Percentiles rank a stretch among this genome's conserved stretches.
Conservation (phyloP, 208 protist genomes). For the Trypanosoma brucei region DNA sequence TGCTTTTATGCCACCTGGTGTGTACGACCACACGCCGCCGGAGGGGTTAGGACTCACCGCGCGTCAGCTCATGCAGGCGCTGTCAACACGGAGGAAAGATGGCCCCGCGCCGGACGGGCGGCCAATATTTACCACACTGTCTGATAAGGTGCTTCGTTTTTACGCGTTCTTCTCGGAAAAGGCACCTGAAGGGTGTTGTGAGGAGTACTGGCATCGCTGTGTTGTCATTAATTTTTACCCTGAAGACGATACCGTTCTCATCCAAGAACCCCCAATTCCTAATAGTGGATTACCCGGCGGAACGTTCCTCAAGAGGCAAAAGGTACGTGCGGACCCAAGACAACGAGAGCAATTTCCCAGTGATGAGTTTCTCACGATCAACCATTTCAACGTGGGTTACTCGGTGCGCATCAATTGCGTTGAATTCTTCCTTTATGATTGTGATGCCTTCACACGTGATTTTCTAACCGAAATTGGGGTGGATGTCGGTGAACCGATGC, state of each 20-base stretch:
- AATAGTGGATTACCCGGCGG: slow-evolving; percentile 95
- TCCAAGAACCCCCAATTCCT: slow-evolving; percentile 87
- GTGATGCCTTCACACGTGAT: slow-evolving; percentile 89
- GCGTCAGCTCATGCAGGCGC: slow-evolving; percentile 66
- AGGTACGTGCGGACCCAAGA: slow-evolving; percentile 65
- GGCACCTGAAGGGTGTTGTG: slow-evolving; percentile 80
- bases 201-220: slow-evolving; percentile 87
- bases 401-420: slow-evolving; percentile 88
- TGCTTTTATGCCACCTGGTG: slow-evolving; percentile 42
- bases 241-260: slow-evolving; percentile 92
- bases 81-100: slow-evolving; percentile 22
- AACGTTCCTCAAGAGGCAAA: slow-evolving; percentile 88
- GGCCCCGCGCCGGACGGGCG: slow-evolving; percentile 18
- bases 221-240: slow-evolving; percentile 92
- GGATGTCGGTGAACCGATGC: slow-evolving; percentile 40
- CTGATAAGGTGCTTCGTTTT: slow-evolving; percentile 94
- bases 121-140: slow-evolving; percentile 65
- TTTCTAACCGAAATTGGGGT: slow-evolving; percentile 84
- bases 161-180: slow-evolving; percentile 94
- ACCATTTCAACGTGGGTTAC: slow-evolving; percentile 91
- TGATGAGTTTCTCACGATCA: slow-evolving; percentile 78
- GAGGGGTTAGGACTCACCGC: slow-evolving; percentile 55
- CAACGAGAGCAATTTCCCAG: slow-evolving; percentile 78
- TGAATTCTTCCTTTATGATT: slow-evolving; percentile 93
- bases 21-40: slow-evolving; percentile 39